Evolutionary conservation across 2,329 filamentous ascomycete genomes (phyloP), one percentile per base, ranked within the genome.

Genomic region (Ophiostoma perfectum): DNA sequence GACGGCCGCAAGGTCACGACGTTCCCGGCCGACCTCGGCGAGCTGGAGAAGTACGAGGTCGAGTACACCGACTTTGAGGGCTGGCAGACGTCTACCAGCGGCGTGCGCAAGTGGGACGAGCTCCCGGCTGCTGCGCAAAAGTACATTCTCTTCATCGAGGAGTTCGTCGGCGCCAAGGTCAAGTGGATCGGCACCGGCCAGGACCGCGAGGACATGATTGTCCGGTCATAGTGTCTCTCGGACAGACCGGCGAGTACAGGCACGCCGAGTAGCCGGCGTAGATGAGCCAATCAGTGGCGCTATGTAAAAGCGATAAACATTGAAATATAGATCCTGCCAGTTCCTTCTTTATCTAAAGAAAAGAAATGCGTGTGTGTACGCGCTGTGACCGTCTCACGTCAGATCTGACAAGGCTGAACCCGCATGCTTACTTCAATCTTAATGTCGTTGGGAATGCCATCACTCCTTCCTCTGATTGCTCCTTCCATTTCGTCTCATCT

Each of bases 181-280:
- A 84, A 84, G 76, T 90, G 83, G 77, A 87, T 91, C 73, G 88
- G 88, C 63, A 88, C 88, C 27, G 88, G 88, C 6, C 87, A 86
- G 52, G 84, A 82, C 64, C 81, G 87, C 69, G 86, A 90, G 74
- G 84, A 84, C 74, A 88, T 89, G 84, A 86, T 90, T 58, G 67
- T 72, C 8, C 68, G 70, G 42, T 41, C 66, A 45, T 44, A 63
- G 27, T 64, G n/a, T 9, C 39, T 12, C 41, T 49, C 55, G n/a
- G n/a, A 55, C 8, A 55, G 6, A 5, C 45, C 45, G 6, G 14
- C 45, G 14, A 49, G 45, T 11, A 5, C 45, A 9, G 55, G 38
- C 14, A 55, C 18, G 49, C 49, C 47, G 27, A 27, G 27, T 55
- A 36, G 16, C 18, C 12, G 27, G 49, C n/a, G 49, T 27, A 55